These are phyloP conservation scores for Epichloe amarillans DNA, from an alignment of 2,329 filamentous ascomycete species.

Conservation along the genomic window DNA sequence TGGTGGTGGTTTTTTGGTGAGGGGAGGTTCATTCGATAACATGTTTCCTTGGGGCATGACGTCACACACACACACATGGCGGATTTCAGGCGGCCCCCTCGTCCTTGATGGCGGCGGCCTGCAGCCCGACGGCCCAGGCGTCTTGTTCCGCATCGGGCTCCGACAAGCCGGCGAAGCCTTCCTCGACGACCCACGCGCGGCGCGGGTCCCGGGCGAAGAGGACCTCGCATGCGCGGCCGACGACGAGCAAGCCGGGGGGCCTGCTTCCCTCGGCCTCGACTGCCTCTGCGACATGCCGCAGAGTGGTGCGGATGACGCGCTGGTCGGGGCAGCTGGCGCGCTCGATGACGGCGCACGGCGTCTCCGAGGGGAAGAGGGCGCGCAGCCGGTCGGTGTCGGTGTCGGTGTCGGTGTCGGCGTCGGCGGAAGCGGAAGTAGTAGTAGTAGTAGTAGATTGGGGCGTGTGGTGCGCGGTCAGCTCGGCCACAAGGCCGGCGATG, in stretches of 20 bases:
- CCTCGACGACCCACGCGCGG: slow-evolving; percentile 71
- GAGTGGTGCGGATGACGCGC: slow-evolving; percentile 75
- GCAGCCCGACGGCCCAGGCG: not conserved
- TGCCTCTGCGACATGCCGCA: slow-evolving; percentile 65
- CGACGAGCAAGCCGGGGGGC: slow-evolving; percentile 77
- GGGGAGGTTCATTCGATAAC: too few relatives aligned
- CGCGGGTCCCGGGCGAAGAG: slow-evolving; percentile 44
- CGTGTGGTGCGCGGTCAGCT: slow-evolving; percentile 40
- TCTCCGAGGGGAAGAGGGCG: slow-evolving; percentile 62
- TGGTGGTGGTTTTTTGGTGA: too few relatives aligned
- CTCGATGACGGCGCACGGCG: slow-evolving; percentile 86
- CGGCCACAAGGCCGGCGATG: slow-evolving; percentile 57
- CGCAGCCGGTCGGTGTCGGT: slow-evolving; percentile 12
- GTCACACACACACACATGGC: too few relatives aligned
- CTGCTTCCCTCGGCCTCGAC: slow-evolving; percentile 81
- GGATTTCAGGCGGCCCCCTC: too few relatives aligned
- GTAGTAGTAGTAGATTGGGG: slow-evolving; percentile 8
- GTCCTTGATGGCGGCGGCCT: not conserved
- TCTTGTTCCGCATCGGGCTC: slow-evolving; percentile 45
- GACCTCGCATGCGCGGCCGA: slow-evolving; percentile 73
- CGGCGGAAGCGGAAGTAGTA: too few relatives aligned
- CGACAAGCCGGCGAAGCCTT: slow-evolving; percentile 61
- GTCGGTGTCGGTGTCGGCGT: too few relatives aligned
- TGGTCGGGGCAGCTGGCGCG: slow-evolving; percentile 90
- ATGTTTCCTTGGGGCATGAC: too few relatives aligned